These are phyloP conservation scores for Mycena crocata DNA, from an alignment of 768 basidiomycete genomes.

Conservation along the genomic window DNA sequence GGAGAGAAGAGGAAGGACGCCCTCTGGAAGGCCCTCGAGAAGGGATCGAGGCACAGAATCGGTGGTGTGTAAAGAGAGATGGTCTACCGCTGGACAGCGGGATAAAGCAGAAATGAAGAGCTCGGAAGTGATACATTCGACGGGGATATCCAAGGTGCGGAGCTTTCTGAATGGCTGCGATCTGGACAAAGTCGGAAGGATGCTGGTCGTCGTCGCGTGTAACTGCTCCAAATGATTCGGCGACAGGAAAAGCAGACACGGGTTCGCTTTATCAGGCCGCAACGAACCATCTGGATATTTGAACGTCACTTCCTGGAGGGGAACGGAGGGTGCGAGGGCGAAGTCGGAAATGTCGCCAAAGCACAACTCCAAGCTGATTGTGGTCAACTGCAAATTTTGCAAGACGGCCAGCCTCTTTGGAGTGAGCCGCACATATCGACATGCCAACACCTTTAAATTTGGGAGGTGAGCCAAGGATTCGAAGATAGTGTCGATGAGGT, in stretches of 20 bases:
- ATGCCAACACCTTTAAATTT: conserved; percentile 46
- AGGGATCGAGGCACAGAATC: conserved; percentile 15
- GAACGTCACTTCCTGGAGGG: conserved; percentile 28
- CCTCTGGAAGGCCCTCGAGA: conserved; percentile 25
- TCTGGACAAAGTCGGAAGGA: conserved; percentile 39
- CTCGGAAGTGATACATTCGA: conserved; percentile 40
- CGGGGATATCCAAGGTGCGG: conserved; percentile 39
- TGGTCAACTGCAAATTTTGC: conserved; percentile 41
- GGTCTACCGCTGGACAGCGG: conserved; percentile 44
- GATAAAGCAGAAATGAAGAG: conserved; percentile 41
- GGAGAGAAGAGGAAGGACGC: conserved; percentile 22
- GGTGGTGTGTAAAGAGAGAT: conserved; percentile 33
- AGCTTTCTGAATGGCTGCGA: conserved; percentile 37
- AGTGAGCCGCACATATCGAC: conserved; percentile 51
- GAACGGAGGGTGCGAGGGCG: conserved; percentile 18
- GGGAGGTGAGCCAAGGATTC: conserved; percentile 44
- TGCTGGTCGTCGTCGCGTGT: conserved; percentile 45
- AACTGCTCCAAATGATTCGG: conserved; percentile 44
- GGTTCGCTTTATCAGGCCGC: conserved; percentile 15
- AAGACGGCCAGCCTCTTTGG: conserved; percentile 47
- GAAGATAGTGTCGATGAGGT: conserved; percentile 48
- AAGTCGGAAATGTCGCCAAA: conserved; percentile 30
- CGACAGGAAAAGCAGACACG: conserved; percentile 36
- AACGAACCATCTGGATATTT: conserved; percentile 28
- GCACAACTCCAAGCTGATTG: conserved; percentile 47